A percentile compares a stretch with the other conserved stretches of the same genome.
Conservation (phyloP, 192 early-diverging fungal species). For the Coemansia sp. region DNA sequence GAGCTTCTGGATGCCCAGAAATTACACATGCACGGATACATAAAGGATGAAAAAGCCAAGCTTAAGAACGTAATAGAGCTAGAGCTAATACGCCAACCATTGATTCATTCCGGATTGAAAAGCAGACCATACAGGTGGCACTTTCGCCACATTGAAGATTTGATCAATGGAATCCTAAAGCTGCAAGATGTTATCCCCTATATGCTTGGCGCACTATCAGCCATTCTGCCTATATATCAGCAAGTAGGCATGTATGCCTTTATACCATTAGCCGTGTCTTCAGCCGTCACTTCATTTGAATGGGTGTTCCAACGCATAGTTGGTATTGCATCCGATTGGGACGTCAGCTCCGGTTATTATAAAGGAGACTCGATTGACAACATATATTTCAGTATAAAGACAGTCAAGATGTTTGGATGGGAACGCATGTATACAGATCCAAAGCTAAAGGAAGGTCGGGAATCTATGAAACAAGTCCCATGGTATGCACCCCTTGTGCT, state of each 20-base stretch:
- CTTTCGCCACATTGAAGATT: background rate
- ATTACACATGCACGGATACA: background rate
- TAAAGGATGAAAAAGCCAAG: background rate
- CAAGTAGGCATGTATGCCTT: background rate
- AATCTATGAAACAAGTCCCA: background rate
- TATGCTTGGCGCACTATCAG: background rate
- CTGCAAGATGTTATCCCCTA: background rate
- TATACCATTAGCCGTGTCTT: background rate
- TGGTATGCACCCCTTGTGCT: constrained; percentile 1
- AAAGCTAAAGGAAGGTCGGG: background rate
- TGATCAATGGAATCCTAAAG: background rate
- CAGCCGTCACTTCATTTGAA: background rate
- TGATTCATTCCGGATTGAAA: background rate
- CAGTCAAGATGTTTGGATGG: constrained; percentile 12
- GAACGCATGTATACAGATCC: background rate
- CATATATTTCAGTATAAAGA: background rate
- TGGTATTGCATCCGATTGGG: background rate
- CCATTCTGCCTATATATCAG: background rate
- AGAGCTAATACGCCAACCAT: background rate
- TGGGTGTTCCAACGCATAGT: background rate
- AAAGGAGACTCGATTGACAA: background rate
- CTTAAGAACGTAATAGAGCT: background rate
- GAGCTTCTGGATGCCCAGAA: background rate
- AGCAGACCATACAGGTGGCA: background rate
- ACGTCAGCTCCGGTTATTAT: background rate